A percentile compares a stretch with the other conserved stretches of the same genome.
phyloP scores from a whole-genome alignment of 2,329 filamentous ascomycete species.

The Calcarisporium arbuscula region DNA sequence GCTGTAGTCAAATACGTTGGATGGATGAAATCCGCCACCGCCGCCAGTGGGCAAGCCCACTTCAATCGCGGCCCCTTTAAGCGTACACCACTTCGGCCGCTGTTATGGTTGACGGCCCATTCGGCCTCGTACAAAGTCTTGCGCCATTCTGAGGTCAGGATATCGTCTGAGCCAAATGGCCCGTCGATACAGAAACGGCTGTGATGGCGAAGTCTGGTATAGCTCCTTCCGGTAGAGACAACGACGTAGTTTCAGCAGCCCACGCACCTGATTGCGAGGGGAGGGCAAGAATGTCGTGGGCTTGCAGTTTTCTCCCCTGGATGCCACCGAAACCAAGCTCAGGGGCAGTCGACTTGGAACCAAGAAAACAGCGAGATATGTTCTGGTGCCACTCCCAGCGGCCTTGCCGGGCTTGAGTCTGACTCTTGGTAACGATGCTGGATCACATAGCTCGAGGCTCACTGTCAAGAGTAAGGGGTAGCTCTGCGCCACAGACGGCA shows the following conservation, averaged over 20 bases:
- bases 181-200: slow-evolving; percentile 22
- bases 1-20: slow-evolving; percentile 29
- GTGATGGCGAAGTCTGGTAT: slow-evolving; percentile 9
- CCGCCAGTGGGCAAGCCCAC: slow-evolving; percentile 53
- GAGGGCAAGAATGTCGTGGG: slow-evolving; percentile 22
- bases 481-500: too few species aligned
- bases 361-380: slow-evolving; percentile 57
- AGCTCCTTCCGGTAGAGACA: slow-evolving; percentile 2
- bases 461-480: slow-evolving; percentile 46
- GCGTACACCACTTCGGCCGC: slow-evolving; percentile 52
- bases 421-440: slow-evolving; percentile 40
- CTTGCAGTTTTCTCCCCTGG: slow-evolving; percentile 48
- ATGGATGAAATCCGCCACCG: slow-evolving; percentile 57
- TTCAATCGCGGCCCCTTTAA: slow-evolving; percentile 51
- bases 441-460: slow-evolving; percentile 47
- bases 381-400: slow-evolving; percentile 45
- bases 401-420: slow-evolving; percentile 47
- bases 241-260: background rate
- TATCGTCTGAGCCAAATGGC: slow-evolving; percentile 23
- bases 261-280: too few species aligned
- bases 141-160: slow-evolving; percentile 38
- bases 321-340: slow-evolving; percentile 53
- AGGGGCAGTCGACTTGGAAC: slow-evolving; percentile 53
- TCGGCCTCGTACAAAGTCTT: slow-evolving; percentile 49
- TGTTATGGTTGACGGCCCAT: slow-evolving; percentile 58